Evolutionary conservation across 2,329 filamentous ascomycete species (phyloP), one percentile per base, ranked within the genome.

Genomic region (Alternaria brassicicola): DNA sequence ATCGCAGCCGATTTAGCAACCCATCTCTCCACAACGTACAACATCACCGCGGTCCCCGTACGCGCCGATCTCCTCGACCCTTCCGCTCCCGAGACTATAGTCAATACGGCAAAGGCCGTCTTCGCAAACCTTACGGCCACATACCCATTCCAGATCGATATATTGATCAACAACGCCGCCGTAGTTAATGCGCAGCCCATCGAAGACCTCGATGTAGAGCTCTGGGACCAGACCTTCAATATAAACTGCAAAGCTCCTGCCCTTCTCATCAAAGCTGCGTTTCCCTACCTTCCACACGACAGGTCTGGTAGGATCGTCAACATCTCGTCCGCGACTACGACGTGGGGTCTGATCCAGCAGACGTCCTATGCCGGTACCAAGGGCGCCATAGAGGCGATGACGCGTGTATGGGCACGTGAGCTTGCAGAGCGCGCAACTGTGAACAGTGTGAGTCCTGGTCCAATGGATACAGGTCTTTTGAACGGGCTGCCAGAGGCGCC

Each of bases 201-300:
- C 35, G 35, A 57, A 31, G 55, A 57, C 19, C 55, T 57, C 12
- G 48, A 57, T n/a, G 28, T 52, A 13, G 49, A 52, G 7, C 42
- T 57, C 3, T 57, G 55, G 55, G 55, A 57, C 33, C 55, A 57
- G 7, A 57, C 55, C 6, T 57, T 57, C 42, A 57, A 57, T 21
- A 23, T 57, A 13, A 57, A 57, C 7, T 57, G 55, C 42, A 57
- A 57, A 35, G 55, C 55, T 4, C 55, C 55, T n/a, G 55, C 55
- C 6, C 49, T 57, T 13, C 55, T 57, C 0, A 57, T 57, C 35
- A 57, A 57, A 28, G 55, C 55, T 0, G 55, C 55, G 19, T 53
- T 47, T 8, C 55, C 55, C 3, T 53, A 57, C 42, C 55, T 57
- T 6, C 55, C 55, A 2, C 49, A 47, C 7, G 55, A 57, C 10